These are phyloP conservation scores for Solanum ossicruentum DNA, from an alignment of 257 asterid genomes.

Conservation along the genomic window DNA sequence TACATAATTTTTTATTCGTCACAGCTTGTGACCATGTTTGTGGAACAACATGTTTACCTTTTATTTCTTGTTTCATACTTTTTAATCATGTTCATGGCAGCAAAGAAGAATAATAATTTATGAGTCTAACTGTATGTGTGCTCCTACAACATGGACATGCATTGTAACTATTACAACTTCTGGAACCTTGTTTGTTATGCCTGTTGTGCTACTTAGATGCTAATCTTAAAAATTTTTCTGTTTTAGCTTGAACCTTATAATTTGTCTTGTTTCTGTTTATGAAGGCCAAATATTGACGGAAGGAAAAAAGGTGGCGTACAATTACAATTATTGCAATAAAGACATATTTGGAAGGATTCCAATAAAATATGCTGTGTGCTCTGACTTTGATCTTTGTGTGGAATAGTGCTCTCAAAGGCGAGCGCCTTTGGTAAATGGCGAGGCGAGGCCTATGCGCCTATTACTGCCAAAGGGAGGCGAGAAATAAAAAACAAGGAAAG, in stretches of 20 bases:
- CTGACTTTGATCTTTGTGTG: slow-evolving; percentile 92
- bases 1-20: background rate
- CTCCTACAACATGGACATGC: background rate
- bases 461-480: no score
- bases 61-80: background rate
- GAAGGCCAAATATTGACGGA: slow-evolving; percentile 59
- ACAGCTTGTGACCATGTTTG: background rate
- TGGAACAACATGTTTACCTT: background rate
- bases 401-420: slow-evolving; percentile 7
- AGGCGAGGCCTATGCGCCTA: no score
- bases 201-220: background rate
- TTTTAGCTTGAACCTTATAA: background rate
- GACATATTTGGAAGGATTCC: slow-evolving; percentile 89
- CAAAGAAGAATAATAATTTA: background rate
- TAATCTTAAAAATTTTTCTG: background rate
- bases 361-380: slow-evolving; percentile 76
- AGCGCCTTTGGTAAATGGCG: no score
- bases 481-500: no score
- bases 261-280: background rate
- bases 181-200: background rate
- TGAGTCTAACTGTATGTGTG: background rate
- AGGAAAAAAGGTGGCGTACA: slow-evolving; percentile 79
- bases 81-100: background rate
- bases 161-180: background rate
- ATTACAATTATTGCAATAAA: slow-evolving; percentile 92